Percentiles rank a stretch among this genome's conserved stretches.
Evolutionary conservation across 108 stramenopile species (phyloP).

Genomic region (Discostella stelligeroides): DNA sequence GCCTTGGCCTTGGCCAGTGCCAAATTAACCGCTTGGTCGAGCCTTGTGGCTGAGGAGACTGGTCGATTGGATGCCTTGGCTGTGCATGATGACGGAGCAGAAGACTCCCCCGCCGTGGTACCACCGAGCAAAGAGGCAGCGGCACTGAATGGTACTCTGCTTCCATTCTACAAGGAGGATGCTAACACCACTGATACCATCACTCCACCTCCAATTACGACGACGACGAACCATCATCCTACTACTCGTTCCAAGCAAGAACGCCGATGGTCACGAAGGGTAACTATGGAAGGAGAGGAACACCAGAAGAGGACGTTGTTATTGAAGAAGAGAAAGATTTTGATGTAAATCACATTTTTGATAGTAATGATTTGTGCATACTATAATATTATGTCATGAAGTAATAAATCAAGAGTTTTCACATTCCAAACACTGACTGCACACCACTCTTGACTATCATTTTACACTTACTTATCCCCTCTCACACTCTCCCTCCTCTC

Average conservation of each 20-base stretch:
- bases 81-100: background rate
- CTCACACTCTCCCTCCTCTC: no score
- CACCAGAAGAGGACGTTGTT: background rate
- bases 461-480: no score
- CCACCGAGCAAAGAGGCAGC: background rate
- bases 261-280: background rate
- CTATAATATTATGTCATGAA: background rate
- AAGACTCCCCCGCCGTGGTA: no score
- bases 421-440: no score
- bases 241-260: background rate
- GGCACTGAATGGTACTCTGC: background rate
- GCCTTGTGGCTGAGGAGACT: constrained; percentile 7
- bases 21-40: constrained; percentile 5
- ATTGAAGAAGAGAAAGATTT: constrained; percentile 5
- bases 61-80: constrained; percentile 1
- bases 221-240: background rate
- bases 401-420: no score
- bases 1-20: background rate
- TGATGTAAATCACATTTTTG: background rate
- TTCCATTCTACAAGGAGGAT: constrained; percentile 4
- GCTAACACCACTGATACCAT: no score
- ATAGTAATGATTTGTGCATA: no score
- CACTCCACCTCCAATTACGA: no score
- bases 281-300: background rate
- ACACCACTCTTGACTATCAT: no score